Percentiles rank a stretch among this genome's conserved stretches.
Evolutionary conservation across 805 yeast species (phyloP).

Genomic region (Grigorovia humatica): DNA sequence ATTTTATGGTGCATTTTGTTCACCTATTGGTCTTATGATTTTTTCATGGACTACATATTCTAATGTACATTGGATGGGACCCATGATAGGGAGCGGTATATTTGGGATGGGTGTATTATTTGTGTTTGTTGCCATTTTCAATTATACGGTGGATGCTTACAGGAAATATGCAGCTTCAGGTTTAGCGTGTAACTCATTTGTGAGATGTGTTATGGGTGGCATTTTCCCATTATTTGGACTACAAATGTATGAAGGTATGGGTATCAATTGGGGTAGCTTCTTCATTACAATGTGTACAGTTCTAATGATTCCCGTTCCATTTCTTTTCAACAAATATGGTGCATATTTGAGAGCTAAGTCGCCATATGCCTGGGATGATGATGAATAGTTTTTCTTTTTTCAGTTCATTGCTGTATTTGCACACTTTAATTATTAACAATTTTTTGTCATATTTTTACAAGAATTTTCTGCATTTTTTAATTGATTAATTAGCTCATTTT

Average conservation of each 20-base stretch:
- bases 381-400: constrained; percentile 6
- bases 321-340: constrained; percentile 41
- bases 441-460: neutral
- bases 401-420: neutral
- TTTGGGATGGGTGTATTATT: constrained; percentile 62
- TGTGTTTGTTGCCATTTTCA: constrained; percentile 55
- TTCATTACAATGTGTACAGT: constrained; percentile 42
- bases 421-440: too few relatives aligned
- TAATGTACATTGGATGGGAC: constrained; percentile 62
- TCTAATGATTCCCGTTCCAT: constrained; percentile 45
- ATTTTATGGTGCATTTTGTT: constrained; percentile 52
- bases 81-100: constrained; percentile 61
- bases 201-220: constrained; percentile 46
- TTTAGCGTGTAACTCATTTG: constrained; percentile 41
- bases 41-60: constrained; percentile 61
- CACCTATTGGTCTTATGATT: constrained; percentile 63
- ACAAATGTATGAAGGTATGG: constrained; percentile 46
- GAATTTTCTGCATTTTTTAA: too few relatives aligned
- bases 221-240: constrained; percentile 47
- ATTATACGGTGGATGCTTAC: constrained; percentile 58
- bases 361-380: constrained; percentile 36
- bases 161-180: constrained; percentile 43
- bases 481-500: too few relatives aligned
- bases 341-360: constrained; percentile 34
- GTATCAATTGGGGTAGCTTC: constrained; percentile 49